Percentiles rank a stretch among this genome's conserved stretches.
phyloP scores from a whole-genome alignment of 2,329 filamentous ascomycete genomes.

The Arthroderma sp. region DNA sequence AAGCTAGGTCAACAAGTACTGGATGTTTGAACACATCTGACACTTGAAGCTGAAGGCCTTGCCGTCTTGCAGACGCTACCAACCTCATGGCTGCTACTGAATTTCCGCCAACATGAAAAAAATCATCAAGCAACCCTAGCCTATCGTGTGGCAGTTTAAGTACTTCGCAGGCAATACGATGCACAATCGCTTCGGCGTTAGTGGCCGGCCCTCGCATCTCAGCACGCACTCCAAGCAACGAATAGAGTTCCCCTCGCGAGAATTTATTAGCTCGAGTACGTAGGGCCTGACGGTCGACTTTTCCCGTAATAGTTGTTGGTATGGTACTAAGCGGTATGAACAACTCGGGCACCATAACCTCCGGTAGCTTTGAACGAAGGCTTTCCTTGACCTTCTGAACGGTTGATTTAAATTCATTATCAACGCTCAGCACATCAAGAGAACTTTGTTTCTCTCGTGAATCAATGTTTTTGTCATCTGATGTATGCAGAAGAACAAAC shows the following conservation, averaged over 20 bases:
- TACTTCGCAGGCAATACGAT: constrained; percentile 14
- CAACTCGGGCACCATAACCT: constrained; percentile 22
- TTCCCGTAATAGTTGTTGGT: constrained; percentile 26
- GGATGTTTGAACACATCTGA: background rate
- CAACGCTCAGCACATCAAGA: no score
- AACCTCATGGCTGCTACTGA: background rate
- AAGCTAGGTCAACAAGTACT: background rate
- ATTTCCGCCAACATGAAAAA: constrained; percentile 3
- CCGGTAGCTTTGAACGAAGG: constrained; percentile 13
- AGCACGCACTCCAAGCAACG: background rate
- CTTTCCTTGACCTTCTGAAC: constrained; percentile 7
- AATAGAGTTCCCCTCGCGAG: background rate
- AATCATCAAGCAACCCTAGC: constrained; percentile 3
- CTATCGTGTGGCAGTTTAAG: constrained; percentile 26
- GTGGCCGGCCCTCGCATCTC: background rate
- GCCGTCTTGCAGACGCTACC: background rate
- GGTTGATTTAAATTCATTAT: no score
- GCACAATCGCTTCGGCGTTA: background rate
- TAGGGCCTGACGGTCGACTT: constrained; percentile 23
- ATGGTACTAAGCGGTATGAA: constrained; percentile 27
- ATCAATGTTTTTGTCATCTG: background rate
- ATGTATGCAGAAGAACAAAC: background rate
- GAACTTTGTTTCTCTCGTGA: no score
- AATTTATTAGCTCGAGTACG: constrained; percentile 13
- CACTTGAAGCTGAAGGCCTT: background rate